Evolutionary conservation across 805 yeast genomes (phyloP).

Genomic region (Monosporozyma unispora): DNA sequence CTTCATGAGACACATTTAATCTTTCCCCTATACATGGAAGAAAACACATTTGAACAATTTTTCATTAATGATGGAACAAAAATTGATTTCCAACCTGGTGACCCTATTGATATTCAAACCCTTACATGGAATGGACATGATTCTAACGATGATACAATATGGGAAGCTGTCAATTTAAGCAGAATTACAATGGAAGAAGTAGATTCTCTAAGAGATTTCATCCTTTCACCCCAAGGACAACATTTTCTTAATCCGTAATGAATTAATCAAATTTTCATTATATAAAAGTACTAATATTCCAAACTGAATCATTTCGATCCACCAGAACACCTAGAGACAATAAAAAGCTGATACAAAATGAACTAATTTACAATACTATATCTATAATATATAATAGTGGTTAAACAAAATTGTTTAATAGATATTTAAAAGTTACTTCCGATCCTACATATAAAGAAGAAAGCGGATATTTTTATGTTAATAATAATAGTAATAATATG

Average conservation of each 20-base stretch:
- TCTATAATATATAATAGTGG: background rate
- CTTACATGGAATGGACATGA: constrained; percentile 5
- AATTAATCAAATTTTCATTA: no score
- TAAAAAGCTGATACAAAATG: background rate
- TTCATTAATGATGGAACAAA: background rate
- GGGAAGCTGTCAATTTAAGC: constrained; percentile 13
- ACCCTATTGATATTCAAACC: constrained; percentile 11
- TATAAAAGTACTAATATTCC: background rate
- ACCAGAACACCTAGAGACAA: no score
- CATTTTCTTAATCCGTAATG: background rate
- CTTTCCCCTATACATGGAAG: background rate
- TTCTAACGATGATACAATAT: background rate
- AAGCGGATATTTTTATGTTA: background rate
- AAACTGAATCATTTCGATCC: background rate
- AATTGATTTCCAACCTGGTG: constrained; percentile 8
- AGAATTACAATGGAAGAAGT: constrained; percentile 9
- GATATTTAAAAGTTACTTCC: background rate
- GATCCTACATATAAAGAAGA: background rate
- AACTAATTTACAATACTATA: background rate
- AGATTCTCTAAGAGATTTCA: constrained; percentile 7
- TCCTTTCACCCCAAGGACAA: constrained; percentile 1
- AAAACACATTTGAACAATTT: background rate
- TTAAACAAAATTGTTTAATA: background rate
- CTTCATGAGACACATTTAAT: background rate
- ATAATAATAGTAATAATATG: background rate